Percentiles rank a stretch among this genome's conserved stretches.
Conservation (phyloP, 1,139 yeast species). For the Protomyces macrosporus region DNA sequence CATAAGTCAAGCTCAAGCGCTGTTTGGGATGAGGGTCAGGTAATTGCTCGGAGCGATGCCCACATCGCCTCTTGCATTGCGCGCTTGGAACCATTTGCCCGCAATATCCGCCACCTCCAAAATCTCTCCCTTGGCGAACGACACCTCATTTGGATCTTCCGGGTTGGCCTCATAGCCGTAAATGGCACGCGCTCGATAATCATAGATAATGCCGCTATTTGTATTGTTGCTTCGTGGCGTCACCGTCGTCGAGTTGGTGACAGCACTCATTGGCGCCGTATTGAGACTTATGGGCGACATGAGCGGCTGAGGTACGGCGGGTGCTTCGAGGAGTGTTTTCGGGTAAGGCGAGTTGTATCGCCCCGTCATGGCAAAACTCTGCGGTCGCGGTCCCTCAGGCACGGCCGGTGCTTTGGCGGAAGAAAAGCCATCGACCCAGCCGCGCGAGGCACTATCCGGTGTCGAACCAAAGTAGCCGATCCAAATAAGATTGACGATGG, state of each 20-base stretch:
- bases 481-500: conserved; percentile 76
- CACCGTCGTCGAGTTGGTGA: neutral
- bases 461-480: conserved; percentile 66
- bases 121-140: conserved; percentile 83
- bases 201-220: conserved; percentile 50
- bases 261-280: conserved; percentile 29
- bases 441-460: conserved; percentile 58
- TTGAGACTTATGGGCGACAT: conserved; percentile 36
- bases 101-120: conserved; percentile 87
- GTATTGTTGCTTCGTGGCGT: neutral
- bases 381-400: conserved; percentile 8
- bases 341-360: conserved; percentile 26
- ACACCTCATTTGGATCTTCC: conserved; percentile 86
- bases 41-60: conserved; percentile 97
- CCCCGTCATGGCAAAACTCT: conserved; percentile 19
- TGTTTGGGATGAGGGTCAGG: conserved; percentile 40
- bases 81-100: conserved; percentile 99
- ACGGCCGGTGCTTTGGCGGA: conserved; percentile 1
- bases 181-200: conserved; percentile 79
- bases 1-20: neutral
- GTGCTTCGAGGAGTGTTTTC: conserved; percentile 5
- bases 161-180: conserved; percentile 89
- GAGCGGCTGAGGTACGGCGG: neutral
- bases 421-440: conserved; percentile 63
- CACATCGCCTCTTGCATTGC: conserved; percentile 79